Evolutionary conservation across 768 basidiomycete species (phyloP).

Genomic region (Pulveroboletus sp.): DNA sequence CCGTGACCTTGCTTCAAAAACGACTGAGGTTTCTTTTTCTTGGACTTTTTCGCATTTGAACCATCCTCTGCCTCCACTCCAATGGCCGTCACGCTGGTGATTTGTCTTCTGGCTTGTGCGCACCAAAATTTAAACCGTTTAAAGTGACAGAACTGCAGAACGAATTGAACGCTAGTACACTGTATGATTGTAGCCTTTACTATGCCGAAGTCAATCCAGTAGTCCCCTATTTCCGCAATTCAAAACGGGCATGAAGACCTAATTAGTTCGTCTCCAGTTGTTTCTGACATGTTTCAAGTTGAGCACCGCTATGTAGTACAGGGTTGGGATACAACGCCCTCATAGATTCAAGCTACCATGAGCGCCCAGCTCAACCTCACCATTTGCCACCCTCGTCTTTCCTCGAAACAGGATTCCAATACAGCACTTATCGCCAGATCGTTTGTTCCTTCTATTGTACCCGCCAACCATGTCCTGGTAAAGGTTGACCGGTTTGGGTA

Average conservation of each 20-base stretch:
- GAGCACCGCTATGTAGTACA: too few relatives aligned
- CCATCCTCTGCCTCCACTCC: neutral
- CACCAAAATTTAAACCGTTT: neutral
- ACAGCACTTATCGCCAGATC: constrained; percentile 28
- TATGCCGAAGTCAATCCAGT: too few relatives aligned
- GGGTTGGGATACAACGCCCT: too few relatives aligned
- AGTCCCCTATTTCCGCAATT: too few relatives aligned
- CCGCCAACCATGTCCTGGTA: constrained; percentile 50
- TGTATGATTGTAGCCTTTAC: constrained; percentile 2
- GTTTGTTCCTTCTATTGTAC: constrained; percentile 19
- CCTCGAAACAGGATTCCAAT: constrained; percentile 31
- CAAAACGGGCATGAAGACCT: too few relatives aligned
- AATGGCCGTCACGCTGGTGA: neutral
- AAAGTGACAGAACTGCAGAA: neutral
- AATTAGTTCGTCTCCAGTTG: too few relatives aligned
- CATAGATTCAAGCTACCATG: too few relatives aligned
- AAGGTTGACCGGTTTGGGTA: constrained; percentile 67
- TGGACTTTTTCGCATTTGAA: neutral
- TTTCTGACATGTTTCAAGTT: too few relatives aligned
- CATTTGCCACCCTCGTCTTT: constrained; percentile 39
- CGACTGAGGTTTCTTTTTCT: neutral
- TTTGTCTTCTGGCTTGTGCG: neutral
- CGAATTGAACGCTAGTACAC: neutral
- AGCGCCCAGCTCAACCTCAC: constrained; percentile 27
- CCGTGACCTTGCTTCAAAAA: neutral